Evolutionary conservation across 352 stramenopile species (phyloP).

Genomic region (Phytopythium litorale): DNA sequence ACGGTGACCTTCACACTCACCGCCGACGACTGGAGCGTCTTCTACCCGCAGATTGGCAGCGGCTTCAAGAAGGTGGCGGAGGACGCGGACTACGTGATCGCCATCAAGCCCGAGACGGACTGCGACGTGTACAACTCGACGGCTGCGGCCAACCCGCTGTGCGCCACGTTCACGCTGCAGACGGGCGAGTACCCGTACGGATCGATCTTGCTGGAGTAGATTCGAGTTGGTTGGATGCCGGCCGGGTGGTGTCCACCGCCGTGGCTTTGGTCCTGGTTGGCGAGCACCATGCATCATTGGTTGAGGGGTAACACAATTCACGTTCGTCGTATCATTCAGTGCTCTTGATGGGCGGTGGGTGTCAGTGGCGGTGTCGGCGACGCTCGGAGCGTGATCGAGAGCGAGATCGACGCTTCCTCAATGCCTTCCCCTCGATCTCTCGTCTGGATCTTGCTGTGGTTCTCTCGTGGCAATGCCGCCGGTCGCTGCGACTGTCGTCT

Average conservation of each 20-base stretch:
- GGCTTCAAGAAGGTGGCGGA: conserved; percentile 58
- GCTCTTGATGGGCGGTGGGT: too few relatives aligned
- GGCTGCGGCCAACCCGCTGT: conserved; percentile 28
- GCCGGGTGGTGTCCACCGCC: too few relatives aligned
- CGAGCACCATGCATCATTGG: too few relatives aligned
- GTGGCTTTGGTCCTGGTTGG: too few relatives aligned
- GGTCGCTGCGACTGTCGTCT: background rate
- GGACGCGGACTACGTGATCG: conserved; percentile 55
- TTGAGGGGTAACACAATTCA: too few relatives aligned
- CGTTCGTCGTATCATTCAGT: background rate
- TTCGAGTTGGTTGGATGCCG: too few relatives aligned
- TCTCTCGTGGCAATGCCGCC: background rate
- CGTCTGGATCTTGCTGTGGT: background rate
- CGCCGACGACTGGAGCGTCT: conserved; percentile 50
- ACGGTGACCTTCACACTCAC: conserved; percentile 35
- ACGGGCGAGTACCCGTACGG: conserved; percentile 24
- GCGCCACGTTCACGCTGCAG: conserved; percentile 33
- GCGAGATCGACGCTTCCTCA: background rate
- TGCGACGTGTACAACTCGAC: conserved; percentile 57
- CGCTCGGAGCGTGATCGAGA: conserved; percentile 3
- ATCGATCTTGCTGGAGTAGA: background rate
- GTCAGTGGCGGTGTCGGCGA: background rate
- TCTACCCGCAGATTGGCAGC: conserved; percentile 43
- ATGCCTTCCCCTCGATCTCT: too few relatives aligned
- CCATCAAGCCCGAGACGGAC: conserved; percentile 58